Evolutionary conservation across 1,284 basidiomycete species (phyloP).

Genomic region (Apiotrichum montevideense): DNA sequence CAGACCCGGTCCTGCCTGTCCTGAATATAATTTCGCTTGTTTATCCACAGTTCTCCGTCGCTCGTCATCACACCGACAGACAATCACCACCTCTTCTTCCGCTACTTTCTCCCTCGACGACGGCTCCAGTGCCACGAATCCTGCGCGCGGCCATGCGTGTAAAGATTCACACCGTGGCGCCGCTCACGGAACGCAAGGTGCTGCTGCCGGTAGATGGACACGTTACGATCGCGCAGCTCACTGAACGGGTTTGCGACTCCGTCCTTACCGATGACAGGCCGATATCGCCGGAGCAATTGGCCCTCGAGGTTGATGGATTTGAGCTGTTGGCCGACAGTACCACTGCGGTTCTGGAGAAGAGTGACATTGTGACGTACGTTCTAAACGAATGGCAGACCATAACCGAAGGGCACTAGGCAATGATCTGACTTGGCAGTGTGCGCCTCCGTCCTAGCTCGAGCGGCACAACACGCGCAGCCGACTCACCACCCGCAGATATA

Average conservation of each 20-base stretch:
- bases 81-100: background rate
- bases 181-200: constrained; percentile 28
- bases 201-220: constrained; percentile 12
- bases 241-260: background rate
- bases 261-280: background rate
- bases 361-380: constrained; percentile 43
- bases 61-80: too few relatives aligned
- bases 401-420: background rate
- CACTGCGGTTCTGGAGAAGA: constrained; percentile 28
- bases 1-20: too few relatives aligned
- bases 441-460: too few relatives aligned
- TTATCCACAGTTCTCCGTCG: too few relatives aligned
- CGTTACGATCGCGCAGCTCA: constrained; percentile 2
- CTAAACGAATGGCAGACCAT: too few relatives aligned
- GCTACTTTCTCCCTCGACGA: background rate
- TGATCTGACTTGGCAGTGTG: too few relatives aligned
- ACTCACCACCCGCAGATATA: too few relatives aligned
- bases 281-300: constrained; percentile 5
- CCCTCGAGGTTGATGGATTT: constrained; percentile 45
- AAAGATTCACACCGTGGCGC: constrained; percentile 28
- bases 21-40: too few relatives aligned
- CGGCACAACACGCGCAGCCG: too few relatives aligned
- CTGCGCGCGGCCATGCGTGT: constrained; percentile 26
- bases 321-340: constrained; percentile 38
- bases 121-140: background rate